Evolutionary conservation across 345 rosid species (phyloP), one percentile per base, ranked within the genome.

Genomic region (Psidium guajava): DNA sequence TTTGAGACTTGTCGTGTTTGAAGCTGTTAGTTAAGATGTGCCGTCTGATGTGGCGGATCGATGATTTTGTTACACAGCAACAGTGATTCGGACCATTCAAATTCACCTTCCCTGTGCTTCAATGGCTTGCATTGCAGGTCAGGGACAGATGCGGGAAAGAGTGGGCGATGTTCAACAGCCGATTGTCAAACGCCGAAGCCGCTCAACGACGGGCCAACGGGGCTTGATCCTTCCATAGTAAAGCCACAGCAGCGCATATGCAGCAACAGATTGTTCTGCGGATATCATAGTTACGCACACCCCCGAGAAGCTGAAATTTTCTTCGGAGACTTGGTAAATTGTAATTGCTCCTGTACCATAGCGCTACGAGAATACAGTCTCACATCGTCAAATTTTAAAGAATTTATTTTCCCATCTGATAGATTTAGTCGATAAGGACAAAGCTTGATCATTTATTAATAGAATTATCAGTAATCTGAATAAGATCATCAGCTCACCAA

Each of bases 91-190:
- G 11, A 64, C 42, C 22, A 64, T 16, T 64, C 1, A 9, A 64
- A 32, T 32, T 28, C 75, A 32, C 75, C 44, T 64, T 16, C 83
- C 24, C 9, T 6, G 40, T 52, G 54, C 56, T 27, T n/a, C 53
- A 13, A 36, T 12, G 15, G 64, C 6, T 21, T 21, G 21, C 81
- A 69, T 9, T 87, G 83, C 93, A 97, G 99, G 99, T 97, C 85
- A 94, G 95, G 89, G 98, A 96, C 64, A 92, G 99, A 89, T 98
- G 99, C 86, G 91, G 88, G 91, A 89, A 87, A 75, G 99, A 98
- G 85, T 98, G 99, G 99, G 88, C 87, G 6, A 90, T 96, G 88
- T 96, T 96, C 86, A 92, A 92, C 85, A 87, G 87, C n/a, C 91
- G 99, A 82, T 54, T 96, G 91, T 54, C 90, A 1, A 61, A 75